Evolutionary conservation across 2,329 filamentous ascomycete genomes (phyloP).

Genomic region (Exophiala alcalophila): DNA sequence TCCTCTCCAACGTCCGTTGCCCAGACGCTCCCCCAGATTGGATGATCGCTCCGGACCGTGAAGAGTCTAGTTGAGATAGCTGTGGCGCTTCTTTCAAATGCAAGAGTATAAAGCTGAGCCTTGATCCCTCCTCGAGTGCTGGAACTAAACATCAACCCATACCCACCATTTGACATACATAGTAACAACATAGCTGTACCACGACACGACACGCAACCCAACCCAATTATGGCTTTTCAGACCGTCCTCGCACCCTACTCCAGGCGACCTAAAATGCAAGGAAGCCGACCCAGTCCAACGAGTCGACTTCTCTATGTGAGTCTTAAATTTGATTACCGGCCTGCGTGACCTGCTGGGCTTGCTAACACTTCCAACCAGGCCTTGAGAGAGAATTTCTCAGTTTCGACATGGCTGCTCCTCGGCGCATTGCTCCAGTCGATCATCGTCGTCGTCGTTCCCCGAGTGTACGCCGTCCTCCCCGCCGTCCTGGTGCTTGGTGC

Average conservation of each 20-base stretch:
- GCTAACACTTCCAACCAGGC: slow-evolving; percentile 4
- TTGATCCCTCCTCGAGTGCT: no score
- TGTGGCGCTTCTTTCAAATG: no score
- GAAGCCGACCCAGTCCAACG: slow-evolving; percentile 2
- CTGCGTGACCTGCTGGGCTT: not conserved
- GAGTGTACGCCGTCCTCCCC: slow-evolving; percentile 38
- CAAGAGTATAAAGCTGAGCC: no score
- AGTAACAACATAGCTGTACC: no score
- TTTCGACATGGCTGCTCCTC: slow-evolving; percentile 43
- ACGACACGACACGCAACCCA: no score
- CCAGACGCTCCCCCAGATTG: no score
- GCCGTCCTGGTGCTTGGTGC: slow-evolving; percentile 32
- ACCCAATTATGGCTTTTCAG: slow-evolving; percentile 20
- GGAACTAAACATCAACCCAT: no score
- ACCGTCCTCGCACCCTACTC: slow-evolving; percentile 11
- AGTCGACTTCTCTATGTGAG: slow-evolving; percentile 13
- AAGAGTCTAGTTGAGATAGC: no score
- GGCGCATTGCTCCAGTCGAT: slow-evolving; percentile 41
- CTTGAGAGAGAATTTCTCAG: slow-evolving; percentile 38
- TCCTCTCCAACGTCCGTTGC: no score
- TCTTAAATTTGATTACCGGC: not conserved
- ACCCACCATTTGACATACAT: no score
- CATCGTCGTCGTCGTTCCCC: slow-evolving; percentile 36
- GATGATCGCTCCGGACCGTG: no score
- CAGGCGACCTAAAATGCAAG: slow-evolving; percentile 18